Evolutionary conservation across 75 land plant species (phyloP).

Genomic region (Pinus tabuliformis): DNA sequence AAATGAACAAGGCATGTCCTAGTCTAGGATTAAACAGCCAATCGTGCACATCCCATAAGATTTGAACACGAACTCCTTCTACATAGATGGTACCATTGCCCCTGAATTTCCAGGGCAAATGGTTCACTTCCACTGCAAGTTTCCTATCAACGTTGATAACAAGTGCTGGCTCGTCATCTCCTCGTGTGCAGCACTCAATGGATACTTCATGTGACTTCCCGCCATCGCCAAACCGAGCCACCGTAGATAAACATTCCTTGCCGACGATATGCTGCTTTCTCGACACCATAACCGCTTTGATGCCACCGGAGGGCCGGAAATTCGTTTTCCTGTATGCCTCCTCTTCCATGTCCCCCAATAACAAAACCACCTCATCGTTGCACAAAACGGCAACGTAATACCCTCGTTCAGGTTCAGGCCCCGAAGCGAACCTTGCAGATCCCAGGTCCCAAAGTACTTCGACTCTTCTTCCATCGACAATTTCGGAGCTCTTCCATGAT

Average conservation of each 20-base stretch:
- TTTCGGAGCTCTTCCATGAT: constrained; percentile 26
- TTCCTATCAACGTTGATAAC: constrained; percentile 7
- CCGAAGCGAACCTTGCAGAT: constrained; percentile 41
- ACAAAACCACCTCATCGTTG: constrained; percentile 54
- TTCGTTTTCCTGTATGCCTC: constrained; percentile 50
- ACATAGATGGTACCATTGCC: constrained; percentile 23
- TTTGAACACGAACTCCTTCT: constrained; percentile 15
- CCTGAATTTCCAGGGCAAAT: constrained; percentile 28
- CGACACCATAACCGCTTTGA: constrained; percentile 59
- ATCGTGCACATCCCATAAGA: constrained; percentile 33
- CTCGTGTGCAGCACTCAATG: constrained; percentile 47
- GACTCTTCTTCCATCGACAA: constrained; percentile 24
- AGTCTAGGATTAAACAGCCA: constrained; percentile 17
- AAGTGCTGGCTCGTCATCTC: constrained; percentile 13
- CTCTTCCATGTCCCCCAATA: constrained; percentile 60
- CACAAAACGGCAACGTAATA: constrained; percentile 58
- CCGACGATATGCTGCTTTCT: constrained; percentile 81
- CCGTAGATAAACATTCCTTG: constrained; percentile 62
- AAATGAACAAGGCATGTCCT: constrained; percentile 18
- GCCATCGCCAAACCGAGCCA: constrained; percentile 56
- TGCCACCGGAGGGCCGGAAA: constrained; percentile 24
- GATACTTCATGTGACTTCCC: constrained; percentile 65
- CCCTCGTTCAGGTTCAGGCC: constrained; percentile 33
- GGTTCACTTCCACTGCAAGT: constrained; percentile 17
- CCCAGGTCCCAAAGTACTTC: constrained; percentile 67